Percentiles rank a stretch among this genome's conserved stretches.
Evolutionary conservation across 306 rosid genomes (phyloP).

Genomic region (Ormosia emarginata): DNA sequence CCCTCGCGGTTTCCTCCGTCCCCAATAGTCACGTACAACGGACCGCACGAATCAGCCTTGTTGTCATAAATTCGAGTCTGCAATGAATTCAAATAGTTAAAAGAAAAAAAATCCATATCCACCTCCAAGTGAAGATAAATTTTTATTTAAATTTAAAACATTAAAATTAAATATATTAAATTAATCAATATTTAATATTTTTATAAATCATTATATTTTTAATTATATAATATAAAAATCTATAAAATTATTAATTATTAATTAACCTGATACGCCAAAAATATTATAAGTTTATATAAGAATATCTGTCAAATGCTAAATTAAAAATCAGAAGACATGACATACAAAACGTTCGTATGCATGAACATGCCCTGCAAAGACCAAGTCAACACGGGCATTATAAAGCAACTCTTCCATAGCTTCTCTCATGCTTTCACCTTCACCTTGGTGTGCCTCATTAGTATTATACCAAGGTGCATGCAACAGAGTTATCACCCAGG

Average conservation of each 20-base stretch:
- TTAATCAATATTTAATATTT: too few species aligned
- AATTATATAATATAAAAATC: too few species aligned
- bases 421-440: constrained; percentile 78
- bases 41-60: constrained; percentile 59
- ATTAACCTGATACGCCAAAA: too few species aligned
- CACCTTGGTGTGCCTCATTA: constrained; percentile 71
- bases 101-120: background rate
- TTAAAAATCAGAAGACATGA: background rate
- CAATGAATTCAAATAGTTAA: background rate
- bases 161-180: too few species aligned
- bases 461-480: constrained; percentile 89
- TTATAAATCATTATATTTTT: too few species aligned
- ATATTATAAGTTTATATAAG: too few species aligned
- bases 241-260: too few species aligned
- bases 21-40: constrained; percentile 56
- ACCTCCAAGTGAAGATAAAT: background rate
- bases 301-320: too few species aligned
- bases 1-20: constrained; percentile 87
- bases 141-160: too few species aligned
- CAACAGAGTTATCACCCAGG: constrained; percentile 57
- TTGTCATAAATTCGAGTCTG: constrained; percentile 63
- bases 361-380: constrained; percentile 79
- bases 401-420: constrained; percentile 61
- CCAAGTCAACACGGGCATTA: constrained; percentile 54
- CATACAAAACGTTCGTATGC: constrained; percentile 82